A percentile compares a stretch with the other conserved stretches of the same genome.
phyloP scores from a whole-genome alignment of 768 basidiomycete genomes.

The Cystofilobasidium bisporidii region DNA sequence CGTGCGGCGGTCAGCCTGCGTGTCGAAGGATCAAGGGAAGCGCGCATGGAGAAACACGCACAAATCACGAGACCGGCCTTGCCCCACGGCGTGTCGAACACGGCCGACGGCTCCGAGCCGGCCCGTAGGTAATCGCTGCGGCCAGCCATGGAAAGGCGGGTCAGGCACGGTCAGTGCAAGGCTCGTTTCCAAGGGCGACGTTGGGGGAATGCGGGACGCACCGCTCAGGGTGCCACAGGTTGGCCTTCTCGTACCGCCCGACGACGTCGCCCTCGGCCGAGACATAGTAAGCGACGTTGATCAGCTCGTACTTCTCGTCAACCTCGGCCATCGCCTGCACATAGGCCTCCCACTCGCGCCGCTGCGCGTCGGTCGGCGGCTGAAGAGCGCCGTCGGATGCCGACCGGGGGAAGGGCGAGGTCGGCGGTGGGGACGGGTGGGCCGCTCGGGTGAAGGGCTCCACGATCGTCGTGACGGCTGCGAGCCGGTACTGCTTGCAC shows the following conservation, averaged over 20 bases:
- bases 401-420: background rate
- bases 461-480: conserved; percentile 6
- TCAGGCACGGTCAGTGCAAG: too few species aligned
- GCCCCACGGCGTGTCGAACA: conserved; percentile 23
- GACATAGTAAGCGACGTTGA: conserved; percentile 13
- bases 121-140: conserved; percentile 5
- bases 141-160: too few species aligned
- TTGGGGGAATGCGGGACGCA: background rate
- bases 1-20: too few species aligned
- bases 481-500: background rate
- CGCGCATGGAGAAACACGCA: background rate
- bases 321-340: background rate
- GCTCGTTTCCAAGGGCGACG: too few species aligned
- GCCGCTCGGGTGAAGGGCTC: background rate
- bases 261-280: conserved; percentile 1
- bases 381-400: background rate
- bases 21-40: too few species aligned
- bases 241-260: conserved; percentile 6
- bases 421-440: background rate
- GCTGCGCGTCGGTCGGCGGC: background rate
- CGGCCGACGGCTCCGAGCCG: conserved; percentile 1
- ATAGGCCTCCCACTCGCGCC: background rate
- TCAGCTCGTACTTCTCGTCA: background rate
- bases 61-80: conserved; percentile 15
- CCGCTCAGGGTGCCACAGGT: conserved; percentile 17